Conservation (phyloP, 208 protist species). For the Borovskyia barvae region DNA sequence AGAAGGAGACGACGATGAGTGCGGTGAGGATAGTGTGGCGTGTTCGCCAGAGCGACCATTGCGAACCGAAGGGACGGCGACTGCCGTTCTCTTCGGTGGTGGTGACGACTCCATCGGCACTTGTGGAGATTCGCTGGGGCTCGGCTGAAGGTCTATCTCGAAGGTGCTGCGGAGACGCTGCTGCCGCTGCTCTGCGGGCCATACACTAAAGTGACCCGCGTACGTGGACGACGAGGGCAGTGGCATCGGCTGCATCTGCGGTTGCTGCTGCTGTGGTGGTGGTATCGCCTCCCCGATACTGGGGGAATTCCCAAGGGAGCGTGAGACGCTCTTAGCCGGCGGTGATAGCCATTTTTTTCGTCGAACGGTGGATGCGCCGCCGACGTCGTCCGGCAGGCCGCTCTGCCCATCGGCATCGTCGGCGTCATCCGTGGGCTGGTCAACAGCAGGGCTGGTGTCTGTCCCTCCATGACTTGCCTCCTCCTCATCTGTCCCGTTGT, state of each 20-base stretch:
- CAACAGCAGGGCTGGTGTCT: background rate
- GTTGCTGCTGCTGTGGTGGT: background rate
- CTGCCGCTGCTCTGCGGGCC: slow-evolving; percentile 25
- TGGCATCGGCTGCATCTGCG: background rate
- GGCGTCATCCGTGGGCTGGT: background rate
- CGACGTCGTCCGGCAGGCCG: background rate
- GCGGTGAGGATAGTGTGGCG: background rate
- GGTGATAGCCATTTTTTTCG: slow-evolving; percentile 27
- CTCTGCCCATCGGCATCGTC: background rate
- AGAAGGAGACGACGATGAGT: background rate
- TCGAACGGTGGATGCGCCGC: background rate
- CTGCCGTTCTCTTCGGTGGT: background rate
- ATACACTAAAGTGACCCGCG: slow-evolving; percentile 7
- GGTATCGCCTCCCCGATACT: background rate
- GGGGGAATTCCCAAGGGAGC: slow-evolving; percentile 15
- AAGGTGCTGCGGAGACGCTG: slow-evolving; percentile 18
- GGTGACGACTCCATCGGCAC: background rate
- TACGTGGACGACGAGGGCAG: slow-evolving; percentile 3
- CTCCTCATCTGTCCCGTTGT: background rate
- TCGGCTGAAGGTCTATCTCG: too few species aligned
- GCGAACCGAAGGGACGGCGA: too few species aligned
- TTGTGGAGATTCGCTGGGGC: too few species aligned
- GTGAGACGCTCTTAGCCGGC: slow-evolving; percentile 23
- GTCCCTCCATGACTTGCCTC: background rate
- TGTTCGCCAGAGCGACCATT: too few species aligned